Conservation (phyloP, 768 basidiomycete genomes). For the Lactifluus subvellereus region DNA sequence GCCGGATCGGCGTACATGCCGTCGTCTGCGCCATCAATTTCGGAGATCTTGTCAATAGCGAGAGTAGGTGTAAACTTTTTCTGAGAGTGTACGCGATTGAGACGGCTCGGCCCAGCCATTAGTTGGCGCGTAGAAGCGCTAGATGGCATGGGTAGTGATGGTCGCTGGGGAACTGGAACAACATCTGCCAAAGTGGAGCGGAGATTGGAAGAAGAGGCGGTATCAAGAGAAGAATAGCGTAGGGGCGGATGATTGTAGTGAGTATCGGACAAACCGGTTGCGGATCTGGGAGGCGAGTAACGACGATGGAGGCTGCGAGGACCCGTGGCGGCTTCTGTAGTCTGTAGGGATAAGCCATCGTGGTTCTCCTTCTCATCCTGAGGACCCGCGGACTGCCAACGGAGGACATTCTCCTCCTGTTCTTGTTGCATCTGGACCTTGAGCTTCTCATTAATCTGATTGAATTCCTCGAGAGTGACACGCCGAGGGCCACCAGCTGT, state of each 20-base stretch:
- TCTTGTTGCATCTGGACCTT: conserved; percentile 18
- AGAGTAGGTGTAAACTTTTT: conserved; percentile 25
- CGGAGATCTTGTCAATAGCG: conserved; percentile 46
- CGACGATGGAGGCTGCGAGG: conserved; percentile 14
- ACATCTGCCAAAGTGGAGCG: conserved; percentile 22
- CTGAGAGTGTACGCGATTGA: conserved; percentile 24
- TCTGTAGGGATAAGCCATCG: neutral
- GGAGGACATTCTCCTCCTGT: conserved; percentile 25
- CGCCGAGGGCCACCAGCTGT: conserved; percentile 34
- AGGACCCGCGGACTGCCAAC: neutral
- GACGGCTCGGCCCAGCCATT: conserved; percentile 19
- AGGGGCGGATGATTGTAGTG: conserved; percentile 9
- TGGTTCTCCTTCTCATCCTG: conserved; percentile 26
- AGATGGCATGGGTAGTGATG: conserved; percentile 18
- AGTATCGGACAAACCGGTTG: conserved; percentile 6
- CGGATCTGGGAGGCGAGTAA: conserved; percentile 21
- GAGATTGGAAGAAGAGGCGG: conserved; percentile 14
- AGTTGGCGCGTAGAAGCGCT: conserved; percentile 16
- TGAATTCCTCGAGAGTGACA: conserved; percentile 35
- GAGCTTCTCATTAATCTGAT: conserved; percentile 31
- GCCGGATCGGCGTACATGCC: conserved; percentile 32
- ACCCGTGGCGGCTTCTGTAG: neutral
- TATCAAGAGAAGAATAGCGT: conserved; percentile 6
- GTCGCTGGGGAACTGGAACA: conserved; percentile 24
- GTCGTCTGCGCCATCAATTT: conserved; percentile 39